These are phyloP conservation scores for Aspergillus hancockii DNA, from an alignment of 495 filamentous ascomycete species.

Conservation along the genomic window DNA sequence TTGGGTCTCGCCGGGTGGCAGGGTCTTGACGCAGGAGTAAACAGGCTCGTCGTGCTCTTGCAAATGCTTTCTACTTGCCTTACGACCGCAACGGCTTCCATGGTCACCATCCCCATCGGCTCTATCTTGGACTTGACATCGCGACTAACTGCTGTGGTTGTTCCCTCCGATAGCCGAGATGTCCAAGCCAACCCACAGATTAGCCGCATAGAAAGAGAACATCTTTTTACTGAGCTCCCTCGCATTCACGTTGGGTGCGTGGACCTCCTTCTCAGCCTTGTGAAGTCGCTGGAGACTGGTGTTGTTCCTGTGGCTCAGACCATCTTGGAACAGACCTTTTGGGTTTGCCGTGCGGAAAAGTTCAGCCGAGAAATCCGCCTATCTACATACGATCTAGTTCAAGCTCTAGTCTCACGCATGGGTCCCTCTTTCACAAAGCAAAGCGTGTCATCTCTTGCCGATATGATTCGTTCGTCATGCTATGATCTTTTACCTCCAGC, in stretches of 20 bases:
- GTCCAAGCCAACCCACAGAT: slow-evolving; percentile 65
- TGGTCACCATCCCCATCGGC: slow-evolving; percentile 64
- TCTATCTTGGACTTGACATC: slow-evolving; percentile 63
- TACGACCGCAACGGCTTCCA: slow-evolving; percentile 54
- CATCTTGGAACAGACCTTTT: slow-evolving; percentile 65
- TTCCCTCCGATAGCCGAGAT: slow-evolving; percentile 47
- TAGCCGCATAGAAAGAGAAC: slow-evolving; percentile 73
- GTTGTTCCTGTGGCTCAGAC: slow-evolving; percentile 56
- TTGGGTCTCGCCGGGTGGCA: slow-evolving; percentile 66
- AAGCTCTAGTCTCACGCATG: slow-evolving; percentile 55
- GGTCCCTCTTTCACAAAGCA: slow-evolving; percentile 66
- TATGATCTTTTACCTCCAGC: slow-evolving; percentile 57
- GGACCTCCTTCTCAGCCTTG: slow-evolving; percentile 53
- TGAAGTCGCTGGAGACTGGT: slow-evolving; percentile 53
- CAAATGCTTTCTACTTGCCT: slow-evolving; percentile 56
- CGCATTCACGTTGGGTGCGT: slow-evolving; percentile 70
- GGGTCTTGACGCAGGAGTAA: slow-evolving; percentile 68
- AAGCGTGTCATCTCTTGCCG: slow-evolving; percentile 55
- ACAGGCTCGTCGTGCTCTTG: slow-evolving; percentile 65
- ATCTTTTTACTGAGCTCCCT: slow-evolving; percentile 69
- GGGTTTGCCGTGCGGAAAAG: slow-evolving; percentile 66
- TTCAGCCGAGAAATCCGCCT: slow-evolving; percentile 57
- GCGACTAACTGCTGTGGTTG: slow-evolving; percentile 66
- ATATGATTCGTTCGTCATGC: slow-evolving; percentile 62
- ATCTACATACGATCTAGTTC: slow-evolving; percentile 58